Conservation (phyloP, 2,329 filamentous ascomycete genomes). For the Colletotrichum sp. region DNA sequence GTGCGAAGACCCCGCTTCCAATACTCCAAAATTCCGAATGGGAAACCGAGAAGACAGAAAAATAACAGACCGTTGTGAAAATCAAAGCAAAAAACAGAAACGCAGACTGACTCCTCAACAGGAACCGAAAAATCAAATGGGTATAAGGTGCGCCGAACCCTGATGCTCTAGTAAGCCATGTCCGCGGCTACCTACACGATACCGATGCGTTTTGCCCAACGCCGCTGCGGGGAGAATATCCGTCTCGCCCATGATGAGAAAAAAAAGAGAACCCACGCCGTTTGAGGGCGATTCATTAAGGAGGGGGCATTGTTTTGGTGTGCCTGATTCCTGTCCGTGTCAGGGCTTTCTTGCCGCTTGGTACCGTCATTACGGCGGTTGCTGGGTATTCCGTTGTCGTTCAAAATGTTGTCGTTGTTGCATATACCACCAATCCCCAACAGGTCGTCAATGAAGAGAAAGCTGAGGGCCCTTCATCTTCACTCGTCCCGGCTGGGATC, state of each 20-base stretch:
- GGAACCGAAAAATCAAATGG: slow-evolving; percentile 12
- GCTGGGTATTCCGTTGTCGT: background rate
- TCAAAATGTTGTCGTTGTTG: background rate
- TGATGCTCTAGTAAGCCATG: slow-evolving; percentile 7
- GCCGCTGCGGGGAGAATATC: background rate
- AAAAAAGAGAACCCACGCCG: background rate
- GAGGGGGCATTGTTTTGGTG: background rate
- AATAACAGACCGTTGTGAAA: background rate
- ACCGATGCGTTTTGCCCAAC: background rate
- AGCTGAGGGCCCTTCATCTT: background rate
- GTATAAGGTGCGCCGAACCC: slow-evolving; percentile 8
- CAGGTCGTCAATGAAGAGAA: too few relatives aligned
- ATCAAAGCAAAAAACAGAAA: background rate
- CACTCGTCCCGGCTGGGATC: slow-evolving; percentile 7
- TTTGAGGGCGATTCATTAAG: background rate
- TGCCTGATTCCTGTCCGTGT: background rate
- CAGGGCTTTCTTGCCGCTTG: background rate
- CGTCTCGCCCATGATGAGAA: background rate
- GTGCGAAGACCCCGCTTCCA: background rate
- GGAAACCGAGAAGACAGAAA: too few relatives aligned
- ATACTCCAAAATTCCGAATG: background rate
- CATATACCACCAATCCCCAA: too few relatives aligned
- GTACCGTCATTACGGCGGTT: background rate
- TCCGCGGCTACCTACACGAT: background rate
- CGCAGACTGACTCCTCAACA: background rate